Evolutionary conservation across 441 rosid species (phyloP).

Genomic region (Aquilaria agallochum): DNA sequence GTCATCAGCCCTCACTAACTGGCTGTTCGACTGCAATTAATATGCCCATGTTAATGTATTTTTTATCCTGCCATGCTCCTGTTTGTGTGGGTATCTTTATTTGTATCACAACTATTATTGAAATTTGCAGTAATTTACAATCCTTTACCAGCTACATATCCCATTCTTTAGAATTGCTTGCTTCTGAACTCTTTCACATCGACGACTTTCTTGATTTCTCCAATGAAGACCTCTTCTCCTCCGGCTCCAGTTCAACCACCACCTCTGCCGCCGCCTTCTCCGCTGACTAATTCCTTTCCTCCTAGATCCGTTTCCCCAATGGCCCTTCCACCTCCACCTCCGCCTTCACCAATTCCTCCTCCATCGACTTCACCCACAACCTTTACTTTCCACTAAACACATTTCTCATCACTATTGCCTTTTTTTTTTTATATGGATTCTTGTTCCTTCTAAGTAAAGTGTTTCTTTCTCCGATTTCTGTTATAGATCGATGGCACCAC

Average conservation of each 20-base stretch:
- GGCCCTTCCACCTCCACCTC: slow-evolving; percentile 10
- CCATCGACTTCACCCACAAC: slow-evolving; percentile 46
- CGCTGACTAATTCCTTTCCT: slow-evolving; percentile 16
- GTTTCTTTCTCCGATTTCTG: background rate
- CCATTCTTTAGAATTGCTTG: background rate
- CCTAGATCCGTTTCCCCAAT: slow-evolving; percentile 11
- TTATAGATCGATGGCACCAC: slow-evolving; percentile 52
- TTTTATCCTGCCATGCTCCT: no score
- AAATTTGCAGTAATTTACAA: no score
- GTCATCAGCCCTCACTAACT: no score
- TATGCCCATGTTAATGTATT: no score
- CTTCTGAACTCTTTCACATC: slow-evolving; percentile 39
- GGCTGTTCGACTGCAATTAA: no score
- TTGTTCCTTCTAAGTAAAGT: no score
- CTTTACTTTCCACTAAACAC: slow-evolving; percentile 47
- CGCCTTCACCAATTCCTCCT: slow-evolving; percentile 21
- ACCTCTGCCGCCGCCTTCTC: slow-evolving; percentile 16
- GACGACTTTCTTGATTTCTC: slow-evolving; percentile 59
- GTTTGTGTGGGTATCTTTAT: no score
- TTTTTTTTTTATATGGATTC: background rate
- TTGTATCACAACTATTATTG: no score
- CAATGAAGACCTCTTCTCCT: slow-evolving; percentile 40
- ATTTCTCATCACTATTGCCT: background rate
- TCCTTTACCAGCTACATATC: no score
- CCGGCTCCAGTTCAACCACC: slow-evolving; percentile 26